These are phyloP conservation scores for Psophocarpus tetragonolobus DNA, from an alignment of 306 rosid species.

Conservation along the genomic window DNA sequence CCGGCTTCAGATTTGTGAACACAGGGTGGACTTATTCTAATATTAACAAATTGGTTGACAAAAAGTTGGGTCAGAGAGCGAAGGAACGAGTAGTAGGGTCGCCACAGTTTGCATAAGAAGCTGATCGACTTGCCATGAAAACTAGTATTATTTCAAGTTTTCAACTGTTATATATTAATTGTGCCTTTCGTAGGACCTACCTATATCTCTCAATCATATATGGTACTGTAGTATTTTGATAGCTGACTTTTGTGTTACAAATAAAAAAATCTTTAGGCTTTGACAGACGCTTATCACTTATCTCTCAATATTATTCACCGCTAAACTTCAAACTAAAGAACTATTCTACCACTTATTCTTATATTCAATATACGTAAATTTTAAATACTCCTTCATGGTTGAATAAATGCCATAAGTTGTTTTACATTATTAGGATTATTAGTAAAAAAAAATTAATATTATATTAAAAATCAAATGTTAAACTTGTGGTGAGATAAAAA, in stretches of 20 bases:
- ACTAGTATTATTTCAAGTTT: background rate
- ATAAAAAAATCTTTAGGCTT: background rate
- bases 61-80: conserved; percentile 49
- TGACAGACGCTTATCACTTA: background rate
- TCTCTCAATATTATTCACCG: background rate
- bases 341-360: too few species aligned
- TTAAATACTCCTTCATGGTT: too few species aligned
- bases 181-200: conserved; percentile 45
- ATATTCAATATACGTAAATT: too few species aligned
- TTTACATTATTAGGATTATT: too few species aligned
- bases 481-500: too few species aligned
- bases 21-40: conserved; percentile 29
- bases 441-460: too few species aligned
- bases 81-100: conserved; percentile 4
- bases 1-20: conserved; percentile 41
- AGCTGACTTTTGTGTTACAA: conserved; percentile 12
- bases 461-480: too few species aligned
- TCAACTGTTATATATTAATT: background rate
- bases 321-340: too few species aligned
- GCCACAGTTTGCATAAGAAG: background rate
- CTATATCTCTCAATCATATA: background rate
- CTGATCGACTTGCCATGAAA: background rate
- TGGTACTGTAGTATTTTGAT: background rate
- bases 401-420: too few species aligned
- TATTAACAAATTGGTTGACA: conserved; percentile 56